These are phyloP conservation scores for Zygosaccharomyces gambellarensis DNA, from an alignment of 805 yeast species.

Conservation along the genomic window DNA sequence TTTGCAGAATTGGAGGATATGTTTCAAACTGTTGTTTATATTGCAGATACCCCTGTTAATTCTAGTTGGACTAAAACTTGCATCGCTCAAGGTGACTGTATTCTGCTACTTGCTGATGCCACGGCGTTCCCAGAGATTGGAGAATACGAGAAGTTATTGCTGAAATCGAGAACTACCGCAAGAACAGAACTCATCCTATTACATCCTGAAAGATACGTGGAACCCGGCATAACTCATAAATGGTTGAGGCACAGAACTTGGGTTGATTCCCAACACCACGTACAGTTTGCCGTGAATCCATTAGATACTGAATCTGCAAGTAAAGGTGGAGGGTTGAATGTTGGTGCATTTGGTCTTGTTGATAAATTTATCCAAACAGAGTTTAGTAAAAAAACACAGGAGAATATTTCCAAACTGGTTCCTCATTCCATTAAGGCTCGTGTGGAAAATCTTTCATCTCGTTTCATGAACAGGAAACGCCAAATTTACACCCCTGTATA, in stretches of 20 bases:
- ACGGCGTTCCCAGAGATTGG: conserved; percentile 67
- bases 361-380: conserved; percentile 32
- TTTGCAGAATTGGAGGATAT: conserved; percentile 88
- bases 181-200: conserved; percentile 79
- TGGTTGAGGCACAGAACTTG: conserved; percentile 86
- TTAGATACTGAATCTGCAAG: conserved; percentile 18
- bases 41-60: conserved; percentile 77
- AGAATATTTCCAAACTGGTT: conserved; percentile 29
- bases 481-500: conserved; percentile 31
- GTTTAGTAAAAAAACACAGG: conserved; percentile 30
- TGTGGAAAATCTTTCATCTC: conserved; percentile 37
- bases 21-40: conserved; percentile 81
- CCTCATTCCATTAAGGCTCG: conserved; percentile 35
- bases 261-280: conserved; percentile 92
- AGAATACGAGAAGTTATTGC: conserved; percentile 73
- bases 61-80: conserved; percentile 92
- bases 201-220: conserved; percentile 77
- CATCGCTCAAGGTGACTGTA: conserved; percentile 91
- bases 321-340: conserved; percentile 19
- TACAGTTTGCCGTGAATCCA: conserved; percentile 49
- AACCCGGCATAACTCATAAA: conserved; percentile 75
- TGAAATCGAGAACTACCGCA: conserved; percentile 76
- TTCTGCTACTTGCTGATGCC: conserved; percentile 85
- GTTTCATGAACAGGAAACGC: conserved; percentile 25
- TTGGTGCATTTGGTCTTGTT: conserved; percentile 19